Conservation (phyloP, 495 filamentous ascomycete species). For the Talaromyces nanjingensis region DNA sequence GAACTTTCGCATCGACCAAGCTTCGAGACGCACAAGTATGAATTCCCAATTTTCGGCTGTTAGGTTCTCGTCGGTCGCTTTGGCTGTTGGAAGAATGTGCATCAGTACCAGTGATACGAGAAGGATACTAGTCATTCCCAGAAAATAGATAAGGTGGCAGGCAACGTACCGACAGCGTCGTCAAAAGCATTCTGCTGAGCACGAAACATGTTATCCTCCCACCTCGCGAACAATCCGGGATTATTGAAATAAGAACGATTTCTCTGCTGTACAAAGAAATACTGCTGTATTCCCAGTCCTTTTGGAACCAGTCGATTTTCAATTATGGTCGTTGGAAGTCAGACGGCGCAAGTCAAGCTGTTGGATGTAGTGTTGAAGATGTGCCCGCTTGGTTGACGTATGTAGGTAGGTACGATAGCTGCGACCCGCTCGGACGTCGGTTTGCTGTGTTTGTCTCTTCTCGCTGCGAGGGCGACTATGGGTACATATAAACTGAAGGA, state of each 20-base stretch:
- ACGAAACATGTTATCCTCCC: slow-evolving; percentile 58
- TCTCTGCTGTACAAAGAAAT: not conserved
- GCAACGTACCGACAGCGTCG: slow-evolving; percentile 70
- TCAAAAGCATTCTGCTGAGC: slow-evolving; percentile 74
- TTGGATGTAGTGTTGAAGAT: not conserved
- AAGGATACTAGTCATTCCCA: too few relatives aligned
- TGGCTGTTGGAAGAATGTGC: slow-evolving; percentile 50
- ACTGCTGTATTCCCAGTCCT: not conserved
- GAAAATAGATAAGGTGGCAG: too few relatives aligned
- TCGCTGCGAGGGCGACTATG: not conserved
- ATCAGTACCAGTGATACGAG: not conserved
- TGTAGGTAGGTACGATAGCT: not conserved
- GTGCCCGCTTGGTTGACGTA: slow-evolving; percentile 5
- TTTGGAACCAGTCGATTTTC: not conserved
- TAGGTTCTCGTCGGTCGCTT: slow-evolving; percentile 97
- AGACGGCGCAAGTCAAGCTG: not conserved
- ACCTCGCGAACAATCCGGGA: not conserved
- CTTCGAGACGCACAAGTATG: slow-evolving; percentile 59
- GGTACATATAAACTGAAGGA: not conserved
- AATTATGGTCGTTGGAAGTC: not conserved
- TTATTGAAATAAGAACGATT: not conserved
- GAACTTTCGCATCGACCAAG: not conserved
- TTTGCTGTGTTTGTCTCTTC: not conserved
- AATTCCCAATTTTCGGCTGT: slow-evolving; percentile 98
- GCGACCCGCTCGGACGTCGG: not conserved